Evolutionary conservation across 441 rosid species (phyloP).

Genomic region (Hypseocharis bilobata): DNA sequence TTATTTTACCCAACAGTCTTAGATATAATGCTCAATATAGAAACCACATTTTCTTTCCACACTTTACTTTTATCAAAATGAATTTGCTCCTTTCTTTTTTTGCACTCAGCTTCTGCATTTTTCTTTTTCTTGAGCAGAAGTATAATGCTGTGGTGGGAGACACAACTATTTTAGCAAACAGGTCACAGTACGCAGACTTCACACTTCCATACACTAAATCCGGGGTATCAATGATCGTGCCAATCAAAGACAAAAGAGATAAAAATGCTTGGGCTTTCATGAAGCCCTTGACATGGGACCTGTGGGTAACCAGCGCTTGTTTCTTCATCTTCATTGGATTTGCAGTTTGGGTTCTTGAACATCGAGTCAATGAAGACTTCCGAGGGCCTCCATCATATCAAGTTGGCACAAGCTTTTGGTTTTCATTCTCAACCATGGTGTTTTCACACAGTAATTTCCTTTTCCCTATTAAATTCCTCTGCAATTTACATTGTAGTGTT

Average conservation of each 20-base stretch:
- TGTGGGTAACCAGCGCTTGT: slow-evolving; percentile 33
- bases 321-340: slow-evolving; percentile 30
- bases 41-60: no score
- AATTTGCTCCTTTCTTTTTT: no score
- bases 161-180: slow-evolving; percentile 33
- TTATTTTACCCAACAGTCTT: no score
- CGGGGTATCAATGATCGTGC: slow-evolving; percentile 44
- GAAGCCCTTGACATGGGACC: slow-evolving; percentile 29
- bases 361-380: slow-evolving; percentile 26
- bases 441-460: slow-evolving; percentile 33
- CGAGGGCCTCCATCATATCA: slow-evolving; percentile 30
- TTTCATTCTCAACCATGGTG: slow-evolving; percentile 39
- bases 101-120: no score
- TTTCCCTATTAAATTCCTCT: not conserved
- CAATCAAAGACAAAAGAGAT: slow-evolving; percentile 20
- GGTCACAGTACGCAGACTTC: slow-evolving; percentile 47
- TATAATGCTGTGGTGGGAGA: slow-evolving; percentile 56
- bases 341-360: slow-evolving; percentile 39
- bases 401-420: slow-evolving; percentile 32
- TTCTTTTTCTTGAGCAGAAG: slow-evolving; percentile 17
- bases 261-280: slow-evolving; percentile 38
- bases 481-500: not conserved
- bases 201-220: slow-evolving; percentile 48
- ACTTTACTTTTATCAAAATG: no score
- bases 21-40: no score